These are phyloP conservation scores for Eucommia ulmoides DNA, from an alignment of 257 asterid species.

Conservation along the genomic window DNA sequence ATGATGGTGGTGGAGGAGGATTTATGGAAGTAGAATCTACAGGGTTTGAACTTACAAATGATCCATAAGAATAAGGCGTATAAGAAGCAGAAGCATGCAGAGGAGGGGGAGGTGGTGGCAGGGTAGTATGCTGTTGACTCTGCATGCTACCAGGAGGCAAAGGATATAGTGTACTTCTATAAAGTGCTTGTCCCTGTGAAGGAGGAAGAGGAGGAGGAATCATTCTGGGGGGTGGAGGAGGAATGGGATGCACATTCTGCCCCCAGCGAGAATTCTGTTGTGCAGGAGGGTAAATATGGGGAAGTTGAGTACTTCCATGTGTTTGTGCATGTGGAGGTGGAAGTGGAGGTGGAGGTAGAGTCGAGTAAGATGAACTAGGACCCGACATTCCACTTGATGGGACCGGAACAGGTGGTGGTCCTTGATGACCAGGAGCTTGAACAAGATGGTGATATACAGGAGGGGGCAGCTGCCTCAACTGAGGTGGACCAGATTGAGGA, in stretches of 20 bases:
- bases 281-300: constrained; percentile 23
- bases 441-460: constrained; percentile 23
- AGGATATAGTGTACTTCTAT: constrained; percentile 30
- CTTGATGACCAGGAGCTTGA: constrained; percentile 24
- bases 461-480: constrained; percentile 18
- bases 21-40: constrained; percentile 17
- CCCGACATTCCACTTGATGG: constrained; percentile 22
- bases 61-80: constrained; percentile 20
- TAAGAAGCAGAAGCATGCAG: constrained; percentile 22
- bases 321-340: constrained; percentile 15
- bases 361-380: constrained; percentile 29
- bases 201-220: constrained; percentile 17
- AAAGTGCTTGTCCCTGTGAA: constrained; percentile 28
- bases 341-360: constrained; percentile 23
- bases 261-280: constrained; percentile 38
- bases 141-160: constrained; percentile 18
- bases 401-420: constrained; percentile 18
- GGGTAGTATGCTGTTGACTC: constrained; percentile 17
- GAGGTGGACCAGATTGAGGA: constrained; percentile 20
- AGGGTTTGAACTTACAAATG: constrained; percentile 14
- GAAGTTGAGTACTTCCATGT: constrained; percentile 27
- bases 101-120: constrained; percentile 17
- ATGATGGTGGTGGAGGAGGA: constrained; percentile 13
- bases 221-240: constrained; percentile 26
- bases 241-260: constrained; percentile 28